These are phyloP conservation scores for Triangularia setosa DNA, from an alignment of 2,329 filamentous ascomycete species.

Conservation along the genomic window DNA sequence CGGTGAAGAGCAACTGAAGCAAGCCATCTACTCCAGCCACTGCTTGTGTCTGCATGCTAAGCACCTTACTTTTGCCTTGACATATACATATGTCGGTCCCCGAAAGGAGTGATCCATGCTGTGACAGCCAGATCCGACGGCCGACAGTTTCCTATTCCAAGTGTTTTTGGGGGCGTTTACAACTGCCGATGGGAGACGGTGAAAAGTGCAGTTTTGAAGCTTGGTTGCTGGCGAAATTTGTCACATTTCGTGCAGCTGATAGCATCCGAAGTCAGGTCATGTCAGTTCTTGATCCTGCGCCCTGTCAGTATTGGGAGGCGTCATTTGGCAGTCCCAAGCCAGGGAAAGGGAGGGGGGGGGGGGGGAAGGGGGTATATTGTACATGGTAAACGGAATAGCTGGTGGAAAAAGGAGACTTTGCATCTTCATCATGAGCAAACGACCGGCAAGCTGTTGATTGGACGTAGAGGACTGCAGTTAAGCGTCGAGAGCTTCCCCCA, in stretches of 20 bases:
- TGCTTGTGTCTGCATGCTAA: neutral
- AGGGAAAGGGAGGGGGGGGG: neutral
- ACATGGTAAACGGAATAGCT: too few relatives aligned
- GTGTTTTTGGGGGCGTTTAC: neutral
- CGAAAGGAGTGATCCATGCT: neutral
- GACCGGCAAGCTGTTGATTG: too few relatives aligned
- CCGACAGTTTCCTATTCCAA: neutral
- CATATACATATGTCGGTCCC: neutral
- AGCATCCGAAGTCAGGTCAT: neutral
- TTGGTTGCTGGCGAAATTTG: neutral
- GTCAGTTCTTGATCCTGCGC: neutral
- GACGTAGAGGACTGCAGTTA: too few relatives aligned
- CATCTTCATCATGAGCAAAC: too few relatives aligned
- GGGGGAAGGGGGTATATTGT: too few relatives aligned
- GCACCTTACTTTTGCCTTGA: neutral
- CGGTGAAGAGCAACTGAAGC: neutral
- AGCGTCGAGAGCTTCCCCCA: too few relatives aligned
- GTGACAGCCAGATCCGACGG: neutral
- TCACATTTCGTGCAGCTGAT: neutral
- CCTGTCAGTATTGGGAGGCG: neutral
- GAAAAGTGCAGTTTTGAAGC: neutral
- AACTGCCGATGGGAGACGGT: neutral
- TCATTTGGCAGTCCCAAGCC: neutral
- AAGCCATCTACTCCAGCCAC: neutral
- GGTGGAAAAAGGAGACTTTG: too few relatives aligned